Evolutionary conservation across 305 asterid genomes (phyloP), one percentile per base, ranked within the genome.

Genomic region (Fraxinus sp.): DNA sequence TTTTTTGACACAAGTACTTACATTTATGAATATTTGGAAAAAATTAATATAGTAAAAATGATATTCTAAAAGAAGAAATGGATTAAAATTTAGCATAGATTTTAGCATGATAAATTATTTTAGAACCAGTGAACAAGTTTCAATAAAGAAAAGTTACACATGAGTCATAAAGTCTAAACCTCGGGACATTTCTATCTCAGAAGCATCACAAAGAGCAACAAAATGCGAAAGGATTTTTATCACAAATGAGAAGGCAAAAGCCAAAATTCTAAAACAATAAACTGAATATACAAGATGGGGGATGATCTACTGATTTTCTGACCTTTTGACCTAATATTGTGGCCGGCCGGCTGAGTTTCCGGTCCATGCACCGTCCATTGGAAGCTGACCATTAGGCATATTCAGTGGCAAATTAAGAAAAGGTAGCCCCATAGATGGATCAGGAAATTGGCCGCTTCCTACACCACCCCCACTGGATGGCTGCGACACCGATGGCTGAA

Each of bases 291-390:
- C 93, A 92, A 78, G 83, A 85, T 24, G 78, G 73, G 39, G 72
- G 84, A 84, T 36, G 82, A 78, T 83, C 59, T 72, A 68, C 20
- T 26, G 49, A 26, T 66, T 76, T 36, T 84, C 90, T 89, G 87
- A 90, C 90, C 92, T 89, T 87, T 68, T 18, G 84, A 76, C 79
- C 91, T 91, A 93, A 84, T 84, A 93, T 85, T 88, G 92, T 74
- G 87, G 85, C 81, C 95, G 86, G 79, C 87, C 91, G 22, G 91
- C 87, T 37, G 91, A 72, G 89, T 84, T 88, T 46, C 93, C 95
- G 9, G 87, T 78, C 98, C 98, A 92, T 77, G 93, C 95, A 73
- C 92, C 93, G n/a, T 92, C 97, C 92, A 92, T 84, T 1, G 92
- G 90, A 11, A 85, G 84, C 80, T 88, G 90, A 3, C 89, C 87